Evolutionary conservation across 169 alveolate genomes (phyloP).

Genomic region (Plasmodium gaboni): DNA sequence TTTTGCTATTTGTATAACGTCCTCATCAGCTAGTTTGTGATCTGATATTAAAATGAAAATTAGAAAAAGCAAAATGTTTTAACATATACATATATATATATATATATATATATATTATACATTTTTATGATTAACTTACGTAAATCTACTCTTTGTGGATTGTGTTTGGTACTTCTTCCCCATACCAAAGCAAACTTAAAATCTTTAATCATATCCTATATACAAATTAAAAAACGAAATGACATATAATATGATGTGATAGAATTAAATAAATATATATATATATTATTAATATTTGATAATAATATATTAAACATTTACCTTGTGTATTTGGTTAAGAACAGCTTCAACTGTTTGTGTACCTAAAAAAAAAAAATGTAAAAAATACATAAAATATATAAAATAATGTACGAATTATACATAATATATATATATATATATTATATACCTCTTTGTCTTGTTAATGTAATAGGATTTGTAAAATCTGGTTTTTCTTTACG

Average conservation of each 20-base stretch:
- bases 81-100: background rate
- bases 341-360: conserved; percentile 80
- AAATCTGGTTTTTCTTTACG: conserved; percentile 96
- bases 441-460: conserved; percentile 84
- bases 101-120: background rate
- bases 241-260: no score
- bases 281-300: conserved; percentile 3
- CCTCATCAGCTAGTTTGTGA: conserved; percentile 87
- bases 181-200: conserved; percentile 97
- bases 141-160: conserved; percentile 96
- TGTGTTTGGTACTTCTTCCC: conserved; percentile 97
- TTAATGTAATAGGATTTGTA: conserved; percentile 94
- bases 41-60: conserved; percentile 62
- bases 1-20: conserved; percentile 87
- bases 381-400: background rate
- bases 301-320: conserved; percentile 31
- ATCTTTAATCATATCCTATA: conserved; percentile 86
- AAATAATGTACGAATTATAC: background rate
- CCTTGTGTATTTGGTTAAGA: conserved; percentile 79
- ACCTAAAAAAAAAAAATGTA: conserved; percentile 46
- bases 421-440: background rate
- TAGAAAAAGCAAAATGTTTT: background rate
- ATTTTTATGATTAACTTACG: conserved; percentile 74
- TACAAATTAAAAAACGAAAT: background rate
- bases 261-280: conserved; percentile 9